A percentile compares a stretch with the other conserved stretches of the same genome.
Evolutionary conservation across 169 alveolate species (phyloP).

Genomic region (Theileria parva): DNA sequence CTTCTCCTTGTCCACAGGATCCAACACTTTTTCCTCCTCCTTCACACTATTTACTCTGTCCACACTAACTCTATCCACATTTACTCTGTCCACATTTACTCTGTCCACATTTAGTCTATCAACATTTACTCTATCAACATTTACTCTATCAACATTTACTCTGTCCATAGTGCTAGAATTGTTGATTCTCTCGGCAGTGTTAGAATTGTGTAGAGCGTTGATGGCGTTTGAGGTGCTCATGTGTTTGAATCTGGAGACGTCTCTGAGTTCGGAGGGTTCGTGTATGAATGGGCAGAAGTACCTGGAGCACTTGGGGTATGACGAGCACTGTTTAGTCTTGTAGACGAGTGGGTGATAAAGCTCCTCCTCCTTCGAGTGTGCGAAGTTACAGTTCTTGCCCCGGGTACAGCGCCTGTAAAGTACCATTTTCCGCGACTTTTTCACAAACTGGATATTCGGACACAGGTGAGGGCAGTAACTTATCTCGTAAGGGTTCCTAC

Average conservation of each 20-base stretch:
- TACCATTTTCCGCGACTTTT: slow-evolving; percentile 76
- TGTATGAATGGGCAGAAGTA: slow-evolving; percentile 87
- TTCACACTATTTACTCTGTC: background rate
- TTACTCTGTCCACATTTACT: background rate
- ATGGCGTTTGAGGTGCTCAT: too few species aligned
- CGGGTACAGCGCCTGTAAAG: slow-evolving; percentile 80
- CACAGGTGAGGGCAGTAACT: slow-evolving; percentile 65
- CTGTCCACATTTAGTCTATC: background rate
- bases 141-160: background rate
- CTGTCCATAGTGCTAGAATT: background rate
- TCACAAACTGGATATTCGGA: slow-evolving; percentile 68
- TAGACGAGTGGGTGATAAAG: slow-evolving; percentile 88
- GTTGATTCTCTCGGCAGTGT: too few species aligned
- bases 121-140: too few species aligned
- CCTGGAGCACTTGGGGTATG: slow-evolving; percentile 79
- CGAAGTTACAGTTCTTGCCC: slow-evolving; percentile 87
- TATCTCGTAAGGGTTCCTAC: slow-evolving; percentile 79
- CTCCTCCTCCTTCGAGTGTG: slow-evolving; percentile 89
- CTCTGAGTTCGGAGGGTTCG: slow-evolving; percentile 52
- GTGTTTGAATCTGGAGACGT: slow-evolving; percentile 24
- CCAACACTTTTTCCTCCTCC: background rate
- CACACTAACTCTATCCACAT: too few species aligned
- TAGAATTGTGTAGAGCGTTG: too few species aligned
- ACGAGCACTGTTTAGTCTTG: slow-evolving; percentile 85
- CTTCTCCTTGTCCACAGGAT: too few species aligned